Base-by-base conservation (phyloP, 2,329 filamentous ascomycete species). In the Monilinia fructicola region DNA sequence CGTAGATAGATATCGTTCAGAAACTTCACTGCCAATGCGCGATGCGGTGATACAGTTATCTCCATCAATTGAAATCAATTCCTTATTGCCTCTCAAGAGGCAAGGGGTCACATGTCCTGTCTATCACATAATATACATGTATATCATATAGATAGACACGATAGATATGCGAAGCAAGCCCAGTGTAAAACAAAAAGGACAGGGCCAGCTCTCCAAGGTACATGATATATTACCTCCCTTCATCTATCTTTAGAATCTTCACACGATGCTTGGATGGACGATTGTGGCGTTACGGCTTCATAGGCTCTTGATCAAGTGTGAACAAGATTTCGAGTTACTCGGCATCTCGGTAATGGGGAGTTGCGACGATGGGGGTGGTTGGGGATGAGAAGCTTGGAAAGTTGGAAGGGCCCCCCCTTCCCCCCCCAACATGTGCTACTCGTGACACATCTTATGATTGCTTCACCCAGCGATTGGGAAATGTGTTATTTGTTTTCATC, bases 361-460 rank as follows among this genome's bases (percentile, higher is more conserved):
- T 54, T 54, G 31, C 53, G 53, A 54, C 21, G 53, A 38, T 3
- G 53, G 53, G 48, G 28, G 53, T 54, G 18, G 31, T 54, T 50
- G 42, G 56, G 56, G 56, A 44, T 54, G 28, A 35, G 52, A 12
- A 48, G 38, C 42, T 31, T 46, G 40, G 16, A 14, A 48, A 23
- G 38, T 23, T 23, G 6, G 21, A 35, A 6, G 31, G n/a, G n/a
- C 31, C 28, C 54, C 12, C 31, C 11, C 28, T 18, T 38, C 21
- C 12, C 31, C 31, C 31, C 54, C 6, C 50, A 62, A 31, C n/a
- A 53, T 62, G 59, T 62, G 48, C 35, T 26, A 62, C 59, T 35
- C 23, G 35, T 62, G 59, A 62, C 35, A 31, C 59, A 62, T 54
- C 3, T 46, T 14, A 54, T 40, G 38, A 60, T 18, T 18, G 10